phyloP scores from a whole-genome alignment of 2,329 filamentous ascomycete genomes.

The Fusarium marasasianum region DNA sequence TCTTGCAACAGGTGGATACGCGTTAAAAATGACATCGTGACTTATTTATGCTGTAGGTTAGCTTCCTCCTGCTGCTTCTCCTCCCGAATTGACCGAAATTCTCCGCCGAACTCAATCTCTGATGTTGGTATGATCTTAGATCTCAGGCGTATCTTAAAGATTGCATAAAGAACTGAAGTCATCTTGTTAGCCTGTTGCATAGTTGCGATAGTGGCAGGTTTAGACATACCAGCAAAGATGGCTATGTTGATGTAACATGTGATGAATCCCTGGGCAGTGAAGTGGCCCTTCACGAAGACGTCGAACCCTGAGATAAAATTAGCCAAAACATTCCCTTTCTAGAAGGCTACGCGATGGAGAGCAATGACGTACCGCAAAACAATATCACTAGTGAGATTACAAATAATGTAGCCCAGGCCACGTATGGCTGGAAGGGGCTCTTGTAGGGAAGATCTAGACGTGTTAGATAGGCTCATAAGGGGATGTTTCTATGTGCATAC shows the following conservation, averaged over 20 bases:
- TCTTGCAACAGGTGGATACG: no score
- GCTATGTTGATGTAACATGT: neutral
- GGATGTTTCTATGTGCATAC: fast-evolving
- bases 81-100: neutral
- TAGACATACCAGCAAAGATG: neutral
- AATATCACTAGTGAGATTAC: neutral
- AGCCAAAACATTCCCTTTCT: fast-evolving
- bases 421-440: neutral
- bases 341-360: fast-evolving
- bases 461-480: fast-evolving
- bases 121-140: neutral
- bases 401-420: neutral
- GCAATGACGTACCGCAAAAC: neutral
- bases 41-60: no score
- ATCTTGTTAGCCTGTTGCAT: fast-evolving
- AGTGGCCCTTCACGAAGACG: neutral
- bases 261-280: neutral
- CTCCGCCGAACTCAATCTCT: neutral
- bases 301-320: neutral
- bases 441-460: neutral
- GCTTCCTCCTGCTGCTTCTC: neutral
- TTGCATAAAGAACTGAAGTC: neutral
- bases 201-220: fast-evolving
- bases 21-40: no score
- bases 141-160: neutral